phyloP scores from a whole-genome alignment of 2,329 filamentous ascomycete species.

The Trichoderma sp. region DNA sequence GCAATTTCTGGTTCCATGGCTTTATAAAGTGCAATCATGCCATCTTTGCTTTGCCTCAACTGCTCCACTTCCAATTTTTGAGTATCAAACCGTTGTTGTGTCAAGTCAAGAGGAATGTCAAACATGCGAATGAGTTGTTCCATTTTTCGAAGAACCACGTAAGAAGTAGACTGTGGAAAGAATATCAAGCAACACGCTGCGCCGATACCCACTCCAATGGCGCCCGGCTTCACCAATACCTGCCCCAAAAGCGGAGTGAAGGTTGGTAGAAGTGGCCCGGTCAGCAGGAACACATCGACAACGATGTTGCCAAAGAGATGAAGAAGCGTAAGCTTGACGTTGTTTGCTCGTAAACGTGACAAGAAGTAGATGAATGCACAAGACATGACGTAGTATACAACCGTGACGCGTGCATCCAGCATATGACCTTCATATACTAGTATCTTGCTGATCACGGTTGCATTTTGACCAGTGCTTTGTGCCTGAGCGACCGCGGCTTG shows the following conservation, averaged over 20 bases:
- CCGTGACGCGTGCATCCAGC: constrained; percentile 46
- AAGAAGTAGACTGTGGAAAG: constrained; percentile 50
- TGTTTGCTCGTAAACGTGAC: constrained; percentile 42
- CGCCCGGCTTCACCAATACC: constrained; percentile 43
- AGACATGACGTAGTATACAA: constrained; percentile 37
- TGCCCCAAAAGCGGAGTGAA: constrained; percentile 40
- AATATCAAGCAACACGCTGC: constrained; percentile 43
- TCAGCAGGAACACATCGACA: constrained; percentile 43
- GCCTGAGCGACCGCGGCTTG: constrained; percentile 36
- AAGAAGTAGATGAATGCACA: constrained; percentile 44
- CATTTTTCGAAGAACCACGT: constrained; percentile 38
- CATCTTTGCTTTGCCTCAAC: constrained; percentile 28
- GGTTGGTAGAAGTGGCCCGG: constrained; percentile 40
- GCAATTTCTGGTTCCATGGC: constrained; percentile 38
- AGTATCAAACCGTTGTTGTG: constrained; percentile 25
- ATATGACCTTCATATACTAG: constrained; percentile 45
- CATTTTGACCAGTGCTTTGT: constrained; percentile 25
- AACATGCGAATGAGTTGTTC: constrained; percentile 33
- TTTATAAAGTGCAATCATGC: constrained; percentile 37
- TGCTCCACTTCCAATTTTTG: constrained; percentile 28
- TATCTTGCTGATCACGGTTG: constrained; percentile 31
- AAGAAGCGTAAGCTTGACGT: constrained; percentile 43
- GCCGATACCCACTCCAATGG: constrained; percentile 45
- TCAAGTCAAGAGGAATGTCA: constrained; percentile 33
- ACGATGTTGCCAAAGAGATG: constrained; percentile 49